Conservation (phyloP, 805 yeast genomes). For the Wickerhamiella kurtzmanii region DNA sequence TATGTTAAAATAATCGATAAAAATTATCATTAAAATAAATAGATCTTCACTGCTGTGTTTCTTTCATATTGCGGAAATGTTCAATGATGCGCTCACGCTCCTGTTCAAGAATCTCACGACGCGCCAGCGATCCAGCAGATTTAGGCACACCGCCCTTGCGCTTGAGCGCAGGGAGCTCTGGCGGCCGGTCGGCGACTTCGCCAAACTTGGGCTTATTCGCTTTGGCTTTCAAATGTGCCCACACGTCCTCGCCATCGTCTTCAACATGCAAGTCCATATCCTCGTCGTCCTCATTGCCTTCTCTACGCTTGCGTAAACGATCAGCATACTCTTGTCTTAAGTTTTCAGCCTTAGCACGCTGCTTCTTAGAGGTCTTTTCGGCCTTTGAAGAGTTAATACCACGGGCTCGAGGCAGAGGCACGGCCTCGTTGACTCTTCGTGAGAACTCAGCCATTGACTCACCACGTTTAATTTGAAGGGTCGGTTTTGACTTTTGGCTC, state of each 20-base stretch:
- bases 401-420: slow-evolving; percentile 28
- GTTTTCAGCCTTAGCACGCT: slow-evolving; percentile 19
- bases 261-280: slow-evolving; percentile 19
- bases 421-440: slow-evolving; percentile 29
- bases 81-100: slow-evolving; percentile 29
- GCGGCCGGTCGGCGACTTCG: slow-evolving; percentile 31
- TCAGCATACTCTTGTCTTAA: slow-evolving; percentile 17
- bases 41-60: not conserved
- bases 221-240: slow-evolving; percentile 25
- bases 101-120: slow-evolving; percentile 27
- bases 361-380: slow-evolving; percentile 19
- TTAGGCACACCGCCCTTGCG: slow-evolving; percentile 28
- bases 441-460: slow-evolving; percentile 29
- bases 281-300: slow-evolving; percentile 14
- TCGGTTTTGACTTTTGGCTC: slow-evolving; percentile 3
- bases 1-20: no score
- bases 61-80: slow-evolving; percentile 15
- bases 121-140: slow-evolving; percentile 28
- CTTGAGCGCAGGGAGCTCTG: slow-evolving; percentile 25
- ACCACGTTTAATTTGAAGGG: slow-evolving; percentile 23
- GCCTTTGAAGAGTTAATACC: slow-evolving; percentile 23
- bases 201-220: slow-evolving; percentile 28
- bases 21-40: no score
- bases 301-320: slow-evolving; percentile 11
- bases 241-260: slow-evolving; percentile 32